Percentiles rank a stretch among this genome's conserved stretches.
phyloP scores from a whole-genome alignment of 768 basidiomycete genomes.

The Tulasnella sp. region DNA sequence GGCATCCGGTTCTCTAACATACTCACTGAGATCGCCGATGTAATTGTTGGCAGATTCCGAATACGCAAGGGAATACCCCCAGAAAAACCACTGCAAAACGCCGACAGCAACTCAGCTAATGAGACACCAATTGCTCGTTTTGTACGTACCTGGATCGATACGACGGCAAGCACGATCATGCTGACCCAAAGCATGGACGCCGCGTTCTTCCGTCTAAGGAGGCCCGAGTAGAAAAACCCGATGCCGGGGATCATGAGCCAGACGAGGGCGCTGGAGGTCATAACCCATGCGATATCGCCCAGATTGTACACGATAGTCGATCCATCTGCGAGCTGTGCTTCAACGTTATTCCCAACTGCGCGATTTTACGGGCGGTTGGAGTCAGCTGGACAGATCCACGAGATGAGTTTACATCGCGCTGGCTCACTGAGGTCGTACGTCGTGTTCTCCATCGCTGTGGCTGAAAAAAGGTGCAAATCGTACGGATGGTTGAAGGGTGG shows the following conservation, averaged over 20 bases:
- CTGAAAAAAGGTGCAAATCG: too few species aligned
- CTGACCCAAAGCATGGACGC: conserved; percentile 79
- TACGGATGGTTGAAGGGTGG: too few species aligned
- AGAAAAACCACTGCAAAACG: conserved; percentile 73
- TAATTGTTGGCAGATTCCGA: conserved; percentile 54
- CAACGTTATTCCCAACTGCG: conserved; percentile 23
- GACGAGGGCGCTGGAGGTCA: conserved; percentile 65
- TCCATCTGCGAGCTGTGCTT: too few species aligned
- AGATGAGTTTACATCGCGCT: too few species aligned
- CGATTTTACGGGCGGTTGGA: too few species aligned
- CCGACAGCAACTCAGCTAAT: background rate
- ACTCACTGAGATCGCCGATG: conserved; percentile 74
- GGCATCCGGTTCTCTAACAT: too few species aligned
- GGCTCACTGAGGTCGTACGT: too few species aligned
- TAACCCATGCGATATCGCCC: conserved; percentile 56
- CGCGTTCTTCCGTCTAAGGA: conserved; percentile 85
- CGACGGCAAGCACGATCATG: conserved; percentile 58
- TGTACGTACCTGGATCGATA: conserved; percentile 41
- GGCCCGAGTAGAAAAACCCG: conserved; percentile 80
- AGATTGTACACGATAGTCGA: conserved; percentile 39
- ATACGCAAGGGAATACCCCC: conserved; percentile 90
- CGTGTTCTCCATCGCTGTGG: too few species aligned
- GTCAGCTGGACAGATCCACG: too few species aligned
- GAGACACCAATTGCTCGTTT: conserved; percentile 13
- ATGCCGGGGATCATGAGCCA: conserved; percentile 78